Base-by-base conservation (phyloP, 2,329 filamentous ascomycete species). In the Xylaria sp. region DNA sequence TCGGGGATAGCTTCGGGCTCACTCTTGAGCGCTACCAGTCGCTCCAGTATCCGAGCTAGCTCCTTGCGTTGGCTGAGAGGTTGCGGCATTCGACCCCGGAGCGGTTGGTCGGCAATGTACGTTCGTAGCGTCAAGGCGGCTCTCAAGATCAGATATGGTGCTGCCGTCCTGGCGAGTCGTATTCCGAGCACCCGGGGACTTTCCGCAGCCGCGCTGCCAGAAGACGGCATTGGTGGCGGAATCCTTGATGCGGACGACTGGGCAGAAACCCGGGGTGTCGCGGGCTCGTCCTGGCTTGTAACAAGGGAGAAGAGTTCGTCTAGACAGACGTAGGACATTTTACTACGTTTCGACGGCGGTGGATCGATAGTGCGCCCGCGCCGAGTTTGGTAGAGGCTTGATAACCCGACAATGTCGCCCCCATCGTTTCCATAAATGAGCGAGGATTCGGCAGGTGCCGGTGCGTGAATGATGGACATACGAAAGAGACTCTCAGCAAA, bases 31-130 rank as follows among this genome's bases (percentile, higher is more conserved):
- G 85, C 84, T 1, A 92, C 87, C 41, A 97, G 83, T 55, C 88
- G 84, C 58, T 83, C 81, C 20, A 98, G 83, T 28, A 94, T 85
- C 76, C 92, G 91, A 4, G 92, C 78, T 12, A 99, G 82, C 78
- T 97, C 96, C 70, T 88, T 90, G 52, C 93, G 88, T 76, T 97
- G 93, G 9, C 89, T 91, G 5, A 93, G 84, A 0, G 95, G 95
- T 78, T 96, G 93, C 4, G 96, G 96, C 90, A 97, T 96, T 59
- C 90, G 88, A 0, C 96, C 94, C 15, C 96, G 87, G 23, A 99
- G 84, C 0, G 95, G 94, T 77, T 98, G 95, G 79, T 99, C 96
- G 3, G 94, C 92, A 55, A 97, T 90, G 78, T 97, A 98, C 0
- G 91, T 86, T 65, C 93, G 90, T n/a, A 98, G 82, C 0, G 93